Conservation (phyloP, 1,284 basidiomycete genomes). For the Ustilago hordei region DNA sequence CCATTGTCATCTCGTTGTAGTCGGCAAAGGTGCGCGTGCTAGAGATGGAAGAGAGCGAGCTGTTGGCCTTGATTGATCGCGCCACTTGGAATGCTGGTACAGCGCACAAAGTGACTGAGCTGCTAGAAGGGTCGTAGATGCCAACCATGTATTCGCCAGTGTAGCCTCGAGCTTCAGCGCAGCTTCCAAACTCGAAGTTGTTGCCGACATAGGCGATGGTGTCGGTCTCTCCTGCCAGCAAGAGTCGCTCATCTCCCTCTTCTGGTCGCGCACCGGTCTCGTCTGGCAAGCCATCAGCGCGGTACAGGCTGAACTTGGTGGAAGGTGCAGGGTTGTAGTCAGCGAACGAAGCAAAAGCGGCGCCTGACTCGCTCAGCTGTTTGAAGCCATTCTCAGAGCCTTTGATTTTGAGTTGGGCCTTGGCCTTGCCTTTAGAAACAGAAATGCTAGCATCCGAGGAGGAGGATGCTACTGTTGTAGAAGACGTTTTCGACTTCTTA, state of each 20-base stretch:
- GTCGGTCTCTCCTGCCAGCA: constrained; percentile 61
- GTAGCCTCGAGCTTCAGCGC: constrained; percentile 58
- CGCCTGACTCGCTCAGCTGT: constrained; percentile 38
- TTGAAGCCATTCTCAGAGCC: constrained; percentile 20
- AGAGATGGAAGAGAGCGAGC: constrained; percentile 54
- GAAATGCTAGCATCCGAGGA: constrained; percentile 6
- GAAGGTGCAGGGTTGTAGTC: constrained; percentile 48
- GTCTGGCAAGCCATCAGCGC: constrained; percentile 46
- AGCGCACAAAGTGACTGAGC: constrained; percentile 59
- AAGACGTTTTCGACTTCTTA: constrained; percentile 45
- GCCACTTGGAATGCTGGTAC: constrained; percentile 64
- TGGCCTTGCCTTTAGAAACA: constrained; percentile 25
- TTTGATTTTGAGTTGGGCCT: constrained; percentile 30
- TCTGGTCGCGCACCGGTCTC: constrained; percentile 31
- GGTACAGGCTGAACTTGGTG: constrained; percentile 49
- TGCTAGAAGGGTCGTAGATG: constrained; percentile 60
- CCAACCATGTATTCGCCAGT: constrained; percentile 67
- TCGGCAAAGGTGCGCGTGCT: constrained; percentile 44
- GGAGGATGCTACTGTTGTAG: constrained; percentile 20
- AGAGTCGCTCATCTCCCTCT: constrained; percentile 48
- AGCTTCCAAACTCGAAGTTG: constrained; percentile 59
- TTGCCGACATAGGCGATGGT: constrained; percentile 58
- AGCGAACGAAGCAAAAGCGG: constrained; percentile 47
- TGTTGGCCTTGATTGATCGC: constrained; percentile 60
- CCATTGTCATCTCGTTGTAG: constrained; percentile 51